Conservation (phyloP, 2,329 filamentous ascomycete genomes). For the Elsinoe arachidis region DNA sequence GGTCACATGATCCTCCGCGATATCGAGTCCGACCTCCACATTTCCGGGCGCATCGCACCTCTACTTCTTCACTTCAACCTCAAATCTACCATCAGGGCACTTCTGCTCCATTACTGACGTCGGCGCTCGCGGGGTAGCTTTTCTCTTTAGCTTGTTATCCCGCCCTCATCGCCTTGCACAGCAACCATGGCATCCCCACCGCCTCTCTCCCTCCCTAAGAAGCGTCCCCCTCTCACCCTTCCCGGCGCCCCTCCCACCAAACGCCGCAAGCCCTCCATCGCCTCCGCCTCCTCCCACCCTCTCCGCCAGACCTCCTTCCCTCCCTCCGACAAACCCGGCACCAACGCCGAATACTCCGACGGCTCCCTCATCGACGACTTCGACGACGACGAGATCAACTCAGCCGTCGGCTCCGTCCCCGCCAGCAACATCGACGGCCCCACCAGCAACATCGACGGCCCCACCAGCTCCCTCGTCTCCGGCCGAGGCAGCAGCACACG, state of each 20-base stretch:
- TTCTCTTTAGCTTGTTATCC: neutral
- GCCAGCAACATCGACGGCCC: neutral
- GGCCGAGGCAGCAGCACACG: constrained; percentile 16
- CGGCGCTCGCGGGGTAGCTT: too few species aligned
- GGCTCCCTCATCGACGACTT: constrained; percentile 17
- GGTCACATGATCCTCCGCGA: neutral
- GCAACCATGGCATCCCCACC: constrained; percentile 14
- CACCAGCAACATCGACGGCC: neutral
- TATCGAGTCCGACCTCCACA: neutral
- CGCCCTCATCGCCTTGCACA: neutral
- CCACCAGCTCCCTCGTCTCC: neutral
- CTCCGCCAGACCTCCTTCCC: constrained; percentile 76
- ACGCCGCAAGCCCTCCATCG: constrained; percentile 62
- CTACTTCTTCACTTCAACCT: neutral
- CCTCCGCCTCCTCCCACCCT: constrained; percentile 53
- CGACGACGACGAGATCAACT: constrained; percentile 29
- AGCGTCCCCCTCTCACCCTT: constrained; percentile 50
- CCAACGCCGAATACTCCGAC: constrained; percentile 14
- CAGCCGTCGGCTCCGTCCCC: constrained; percentile 20
- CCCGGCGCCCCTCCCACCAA: constrained; percentile 45
- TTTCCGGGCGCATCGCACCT: neutral
- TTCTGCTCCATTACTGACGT: too few species aligned
- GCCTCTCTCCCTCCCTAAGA: constrained; percentile 46
- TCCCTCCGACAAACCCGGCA: constrained; percentile 38
- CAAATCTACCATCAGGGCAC: neutral